A percentile compares a stretch with the other conserved stretches of the same genome.
These are phyloP conservation scores for Plantago elongata DNA, from an alignment of 257 asterid species.

Conservation along the genomic window DNA sequence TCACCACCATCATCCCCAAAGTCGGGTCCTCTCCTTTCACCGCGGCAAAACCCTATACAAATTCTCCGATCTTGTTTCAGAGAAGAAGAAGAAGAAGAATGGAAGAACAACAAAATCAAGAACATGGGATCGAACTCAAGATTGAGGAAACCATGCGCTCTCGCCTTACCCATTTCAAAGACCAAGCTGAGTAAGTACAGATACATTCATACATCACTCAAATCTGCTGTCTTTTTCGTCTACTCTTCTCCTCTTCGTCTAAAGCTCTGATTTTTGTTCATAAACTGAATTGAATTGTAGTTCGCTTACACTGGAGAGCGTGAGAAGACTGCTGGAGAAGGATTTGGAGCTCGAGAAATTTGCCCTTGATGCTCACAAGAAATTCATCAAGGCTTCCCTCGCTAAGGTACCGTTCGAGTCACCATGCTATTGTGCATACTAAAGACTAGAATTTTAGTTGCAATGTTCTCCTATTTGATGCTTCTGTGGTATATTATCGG, in stretches of 20 bases:
- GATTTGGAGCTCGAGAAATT: constrained; percentile 64
- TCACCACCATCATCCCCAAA: no score
- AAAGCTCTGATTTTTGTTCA: constrained; percentile 7
- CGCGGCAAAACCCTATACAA: no score
- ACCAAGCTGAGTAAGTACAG: constrained; percentile 49
- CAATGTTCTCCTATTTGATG: no score
- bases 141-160: constrained; percentile 39
- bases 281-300: constrained; percentile 31
- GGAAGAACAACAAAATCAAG: constrained; percentile 30
- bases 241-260: neutral
- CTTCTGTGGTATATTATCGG: no score
- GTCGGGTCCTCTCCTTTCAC: no score
- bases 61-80: no score
- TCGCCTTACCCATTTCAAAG: constrained; percentile 63
- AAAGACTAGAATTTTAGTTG: no score
- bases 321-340: constrained; percentile 76
- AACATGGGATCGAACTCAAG: constrained; percentile 31
- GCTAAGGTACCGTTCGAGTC: constrained; percentile 45
- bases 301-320: constrained; percentile 59
- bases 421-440: no score
- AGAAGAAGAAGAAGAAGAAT: neutral
- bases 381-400: constrained; percentile 46
- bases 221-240: neutral
- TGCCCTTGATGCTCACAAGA: constrained; percentile 79
- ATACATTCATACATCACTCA: neutral